These are phyloP conservation scores for Musa itinerans DNA, from an alignment of 176 grass and related monocot genomes.

Conservation along the genomic window DNA sequence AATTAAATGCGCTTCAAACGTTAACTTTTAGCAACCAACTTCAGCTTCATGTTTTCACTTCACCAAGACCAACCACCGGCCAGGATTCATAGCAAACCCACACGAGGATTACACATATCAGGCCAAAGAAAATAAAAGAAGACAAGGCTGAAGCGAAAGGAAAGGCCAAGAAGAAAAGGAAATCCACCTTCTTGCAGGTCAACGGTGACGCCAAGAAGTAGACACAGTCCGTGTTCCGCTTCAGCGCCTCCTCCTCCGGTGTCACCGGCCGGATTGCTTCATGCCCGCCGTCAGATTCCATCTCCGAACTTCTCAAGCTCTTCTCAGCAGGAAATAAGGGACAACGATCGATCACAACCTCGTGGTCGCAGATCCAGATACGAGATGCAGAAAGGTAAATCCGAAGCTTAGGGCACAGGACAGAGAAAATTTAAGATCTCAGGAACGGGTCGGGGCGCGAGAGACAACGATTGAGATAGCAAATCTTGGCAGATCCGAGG, in stretches of 20 bases:
- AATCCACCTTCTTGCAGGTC: slow-evolving; percentile 87
- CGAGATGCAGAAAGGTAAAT: neutral
- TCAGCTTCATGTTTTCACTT: no score
- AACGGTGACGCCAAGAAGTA: slow-evolving; percentile 96
- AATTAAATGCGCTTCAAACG: no score
- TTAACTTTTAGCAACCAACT: no score
- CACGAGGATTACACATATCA: neutral
- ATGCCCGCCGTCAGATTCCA: slow-evolving; percentile 8
- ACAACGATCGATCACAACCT: slow-evolving; percentile 41
- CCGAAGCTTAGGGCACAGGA: neutral
- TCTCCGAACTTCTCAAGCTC: neutral
- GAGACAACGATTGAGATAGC: no score
- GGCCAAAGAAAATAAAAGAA: neutral
- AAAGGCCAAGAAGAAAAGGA: neutral
- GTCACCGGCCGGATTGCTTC: slow-evolving; percentile 19
- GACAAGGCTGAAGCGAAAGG: neutral
- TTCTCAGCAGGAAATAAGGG: slow-evolving; percentile 2
- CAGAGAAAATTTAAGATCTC: neutral
- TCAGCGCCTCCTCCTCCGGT: slow-evolving; percentile 69
- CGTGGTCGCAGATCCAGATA: neutral
- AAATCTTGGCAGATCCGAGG: no score
- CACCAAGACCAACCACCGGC: no score
- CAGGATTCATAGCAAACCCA: no score
- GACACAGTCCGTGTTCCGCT: slow-evolving; percentile 83
- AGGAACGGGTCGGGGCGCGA: neutral